These are phyloP conservation scores for Penicillium sp. DNA, from an alignment of 2,329 filamentous ascomycete species.

Conservation along the genomic window DNA sequence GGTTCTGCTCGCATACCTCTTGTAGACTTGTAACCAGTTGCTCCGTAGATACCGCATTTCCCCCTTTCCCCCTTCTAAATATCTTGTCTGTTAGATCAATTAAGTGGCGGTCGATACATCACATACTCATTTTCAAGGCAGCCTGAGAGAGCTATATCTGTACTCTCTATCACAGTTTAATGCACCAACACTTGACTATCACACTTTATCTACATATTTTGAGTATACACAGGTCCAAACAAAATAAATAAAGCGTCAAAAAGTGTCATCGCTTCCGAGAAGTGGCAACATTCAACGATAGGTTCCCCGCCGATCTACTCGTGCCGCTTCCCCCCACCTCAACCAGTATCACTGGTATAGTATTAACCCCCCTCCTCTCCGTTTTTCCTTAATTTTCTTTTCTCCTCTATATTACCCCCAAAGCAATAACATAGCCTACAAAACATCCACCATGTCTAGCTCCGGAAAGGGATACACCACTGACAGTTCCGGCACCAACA, in stretches of 20 bases:
- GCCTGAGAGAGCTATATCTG: background rate
- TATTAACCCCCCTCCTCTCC: background rate
- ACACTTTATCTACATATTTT: too few species aligned
- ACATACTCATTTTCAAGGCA: background rate
- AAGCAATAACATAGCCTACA: background rate
- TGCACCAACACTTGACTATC: background rate
- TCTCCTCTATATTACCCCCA: background rate
- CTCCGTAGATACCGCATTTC: background rate
- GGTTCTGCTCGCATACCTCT: background rate
- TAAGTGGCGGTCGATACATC: background rate
- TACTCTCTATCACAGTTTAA: background rate
- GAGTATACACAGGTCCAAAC: background rate
- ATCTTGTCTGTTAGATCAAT: background rate
- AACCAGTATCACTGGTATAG: background rate
- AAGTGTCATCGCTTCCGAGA: background rate
- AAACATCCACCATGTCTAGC: constrained; percentile 17
- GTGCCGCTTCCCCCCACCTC: background rate
- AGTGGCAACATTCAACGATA: background rate
- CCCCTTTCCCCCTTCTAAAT: background rate
- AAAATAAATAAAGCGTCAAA: background rate
- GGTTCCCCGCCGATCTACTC: background rate
- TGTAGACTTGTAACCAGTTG: background rate
- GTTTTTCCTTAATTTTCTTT: background rate
- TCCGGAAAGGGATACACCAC: constrained; percentile 37
- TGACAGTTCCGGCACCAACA: constrained; percentile 59